A percentile compares a stretch with the other conserved stretches of the same genome.
Evolutionary conservation across 768 basidiomycete species (phyloP).

Genomic region (Pleurotus cornucopiae): DNA sequence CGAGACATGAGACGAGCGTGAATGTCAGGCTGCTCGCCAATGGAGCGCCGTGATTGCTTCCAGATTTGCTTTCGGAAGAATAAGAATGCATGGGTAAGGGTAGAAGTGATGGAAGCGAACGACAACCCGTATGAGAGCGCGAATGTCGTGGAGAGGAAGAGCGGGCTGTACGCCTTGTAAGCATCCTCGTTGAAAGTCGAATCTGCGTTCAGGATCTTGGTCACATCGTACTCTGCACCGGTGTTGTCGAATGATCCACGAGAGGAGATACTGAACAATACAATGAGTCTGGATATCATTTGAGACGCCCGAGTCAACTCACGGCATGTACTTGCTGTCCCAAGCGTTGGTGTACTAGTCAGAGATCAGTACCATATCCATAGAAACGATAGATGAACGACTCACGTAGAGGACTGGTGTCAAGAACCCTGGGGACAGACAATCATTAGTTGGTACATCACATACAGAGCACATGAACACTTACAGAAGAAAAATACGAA

Average conservation of each 20-base stretch:
- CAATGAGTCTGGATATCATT: not conserved
- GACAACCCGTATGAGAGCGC: conserved; percentile 77
- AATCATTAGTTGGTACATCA: not conserved
- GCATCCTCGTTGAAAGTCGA: conserved; percentile 50
- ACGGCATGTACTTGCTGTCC: conserved; percentile 56
- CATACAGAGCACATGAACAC: conserved; percentile 6
- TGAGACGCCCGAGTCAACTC: conserved; percentile 14
- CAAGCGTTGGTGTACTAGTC: conserved; percentile 59
- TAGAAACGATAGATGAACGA: conserved; percentile 9
- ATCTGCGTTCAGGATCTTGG: conserved; percentile 48
- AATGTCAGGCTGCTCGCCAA: conserved; percentile 79
- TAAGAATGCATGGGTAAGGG: conserved; percentile 64
- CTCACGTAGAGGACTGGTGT: conserved; percentile 55
- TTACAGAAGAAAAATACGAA: conserved; percentile 16
- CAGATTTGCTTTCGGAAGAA: conserved; percentile 80
- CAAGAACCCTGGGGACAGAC: conserved; percentile 38
- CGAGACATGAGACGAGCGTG: conserved; percentile 80
- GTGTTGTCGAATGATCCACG: conserved; percentile 65
- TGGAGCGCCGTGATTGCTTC: conserved; percentile 62
- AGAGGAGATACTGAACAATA: conserved; percentile 42
- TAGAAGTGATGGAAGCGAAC: conserved; percentile 77
- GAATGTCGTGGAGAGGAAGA: conserved; percentile 70
- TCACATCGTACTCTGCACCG: conserved; percentile 54
- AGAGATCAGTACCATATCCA: not conserved
- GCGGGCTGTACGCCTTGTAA: conserved; percentile 54